phyloP scores from a whole-genome alignment of 1,284 basidiomycete species.

The Cryptococcus sp. region DNA sequence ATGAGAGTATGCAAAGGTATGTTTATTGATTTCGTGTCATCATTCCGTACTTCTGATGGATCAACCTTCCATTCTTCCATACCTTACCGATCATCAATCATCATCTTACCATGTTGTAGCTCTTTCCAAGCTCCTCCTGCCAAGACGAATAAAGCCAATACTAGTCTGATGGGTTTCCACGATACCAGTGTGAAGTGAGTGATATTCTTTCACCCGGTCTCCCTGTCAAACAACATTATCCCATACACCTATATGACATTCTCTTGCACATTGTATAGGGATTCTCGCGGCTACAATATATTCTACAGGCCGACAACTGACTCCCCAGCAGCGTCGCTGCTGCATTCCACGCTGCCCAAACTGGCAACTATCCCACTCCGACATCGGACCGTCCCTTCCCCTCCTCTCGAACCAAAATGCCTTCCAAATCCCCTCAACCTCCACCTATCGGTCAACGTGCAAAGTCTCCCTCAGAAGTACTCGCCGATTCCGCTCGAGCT shows the following conservation, averaged over 20 bases:
- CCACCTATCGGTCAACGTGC: constrained; percentile 10
- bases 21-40: background rate
- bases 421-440: background rate
- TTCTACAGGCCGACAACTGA: background rate
- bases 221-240: background rate
- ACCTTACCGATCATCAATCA: background rate
- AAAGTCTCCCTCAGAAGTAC: constrained; percentile 24
- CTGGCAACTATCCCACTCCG: constrained; percentile 12
- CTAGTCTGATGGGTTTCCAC: constrained; percentile 12
- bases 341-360: constrained; percentile 33
- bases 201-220: background rate
- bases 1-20: constrained; percentile 24
- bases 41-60: background rate
- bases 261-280: too few species aligned
- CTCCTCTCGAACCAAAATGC: background rate
- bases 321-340: constrained; percentile 24
- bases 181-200: constrained; percentile 41
- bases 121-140: constrained; percentile 22
- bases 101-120: background rate
- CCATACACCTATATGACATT: too few species aligned
- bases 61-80: background rate
- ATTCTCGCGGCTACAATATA: too few species aligned
- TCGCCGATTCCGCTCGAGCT: constrained; percentile 25
- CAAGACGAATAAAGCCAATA: constrained; percentile 8
- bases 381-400: constrained; percentile 3